A percentile compares a stretch with the other conserved stretches of the same genome.
Evolutionary conservation across 2,329 filamentous ascomycete genomes (phyloP).

Genomic region (Rhexocercosporidium sp.): DNA sequence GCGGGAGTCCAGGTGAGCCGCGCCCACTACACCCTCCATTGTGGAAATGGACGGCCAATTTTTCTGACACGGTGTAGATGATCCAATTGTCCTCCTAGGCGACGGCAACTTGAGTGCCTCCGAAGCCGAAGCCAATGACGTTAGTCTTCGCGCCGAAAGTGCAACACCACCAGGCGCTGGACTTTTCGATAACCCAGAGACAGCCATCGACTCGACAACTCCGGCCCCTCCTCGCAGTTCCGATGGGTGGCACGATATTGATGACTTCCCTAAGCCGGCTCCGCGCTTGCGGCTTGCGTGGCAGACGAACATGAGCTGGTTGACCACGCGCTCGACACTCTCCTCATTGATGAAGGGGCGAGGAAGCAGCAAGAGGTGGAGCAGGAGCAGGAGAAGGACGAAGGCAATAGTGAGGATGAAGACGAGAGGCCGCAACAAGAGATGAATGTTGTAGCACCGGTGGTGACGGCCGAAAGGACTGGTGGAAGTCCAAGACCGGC

Average conservation of each 20-base stretch:
- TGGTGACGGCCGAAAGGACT: conserved; percentile 21
- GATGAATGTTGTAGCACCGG: conserved; percentile 20
- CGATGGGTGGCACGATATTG: conserved; percentile 31
- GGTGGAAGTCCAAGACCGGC: conserved; percentile 21
- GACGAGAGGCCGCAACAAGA: conserved; percentile 17
- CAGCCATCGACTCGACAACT: conserved; percentile 27
- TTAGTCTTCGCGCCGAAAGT: conserved; percentile 25
- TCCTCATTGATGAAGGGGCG: conserved; percentile 19
- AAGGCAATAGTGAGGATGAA: conserved; percentile 13
- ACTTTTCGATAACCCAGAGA: conserved; percentile 25
- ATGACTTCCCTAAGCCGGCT: conserved; percentile 30
- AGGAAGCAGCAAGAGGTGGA: conserved; percentile 18
- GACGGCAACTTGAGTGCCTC: too few species aligned
- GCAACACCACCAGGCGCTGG: conserved; percentile 8
- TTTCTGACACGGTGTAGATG: too few species aligned
- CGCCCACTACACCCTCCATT: too few species aligned
- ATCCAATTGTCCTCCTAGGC: too few species aligned
- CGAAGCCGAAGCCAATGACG: neutral
- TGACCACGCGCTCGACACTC: conserved; percentile 18
- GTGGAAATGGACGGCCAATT: too few species aligned
- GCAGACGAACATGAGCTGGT: conserved; percentile 27
- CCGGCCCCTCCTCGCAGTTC: conserved; percentile 25
- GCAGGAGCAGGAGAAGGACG: conserved; percentile 22
- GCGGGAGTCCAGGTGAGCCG: too few species aligned
- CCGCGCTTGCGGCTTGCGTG: conserved; percentile 22